Base-by-base conservation (phyloP, 306 rosid genomes). In the Malus orientalis region DNA sequence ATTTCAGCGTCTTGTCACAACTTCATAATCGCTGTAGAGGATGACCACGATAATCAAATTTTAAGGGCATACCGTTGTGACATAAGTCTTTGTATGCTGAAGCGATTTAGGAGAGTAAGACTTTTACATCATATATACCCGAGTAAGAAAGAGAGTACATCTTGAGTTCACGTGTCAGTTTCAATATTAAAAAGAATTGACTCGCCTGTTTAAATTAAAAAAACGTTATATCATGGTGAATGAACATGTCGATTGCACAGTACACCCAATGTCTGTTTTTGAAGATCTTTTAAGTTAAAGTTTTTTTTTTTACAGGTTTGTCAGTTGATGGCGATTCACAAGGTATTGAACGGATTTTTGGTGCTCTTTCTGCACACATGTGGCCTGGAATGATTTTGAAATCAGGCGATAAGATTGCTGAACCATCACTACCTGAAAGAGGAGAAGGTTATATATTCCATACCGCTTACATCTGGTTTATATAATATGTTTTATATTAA, bases 341-440 rank as follows among this genome's bases (percentile, higher is more conserved):
- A 82, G 97, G 98, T 81, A 87, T 93, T 82, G 96, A 88, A 61
- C 93, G 98, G 61, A 87, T 91, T 67, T 80, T 74, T 57, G 98
- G 96, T 68, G 98, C 97, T 80, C 97, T 91, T 78, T 86, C 91
- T 59, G 97, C 98, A 78, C 90, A 94, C 82, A 87, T 91, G 91
- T 94, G 97, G 98, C 89, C 98, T 74, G 97, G 98, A 82, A 94
- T 94, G 97, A 73, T 88, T 73, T 82, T 94, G 54, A 94, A 94
- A 79, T 87, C 96, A 25, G 98, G 97, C 33, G 86, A 87, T 71
- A 90, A 82, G 79, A 87, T 94, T 77, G 81, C 76, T 20, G 86
- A 80, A 62, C 91, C 96, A 51, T 85, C 88, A n/a, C 83, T 88
- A 55, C 89, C 91, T 11, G 81, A 81, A 84, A 80, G 78, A 79